Percentiles rank a stretch among this genome's conserved stretches.
These are phyloP conservation scores for Magnusiomyces magnusii DNA, from an alignment of 1,139 yeast species.

Conservation along the genomic window DNA sequence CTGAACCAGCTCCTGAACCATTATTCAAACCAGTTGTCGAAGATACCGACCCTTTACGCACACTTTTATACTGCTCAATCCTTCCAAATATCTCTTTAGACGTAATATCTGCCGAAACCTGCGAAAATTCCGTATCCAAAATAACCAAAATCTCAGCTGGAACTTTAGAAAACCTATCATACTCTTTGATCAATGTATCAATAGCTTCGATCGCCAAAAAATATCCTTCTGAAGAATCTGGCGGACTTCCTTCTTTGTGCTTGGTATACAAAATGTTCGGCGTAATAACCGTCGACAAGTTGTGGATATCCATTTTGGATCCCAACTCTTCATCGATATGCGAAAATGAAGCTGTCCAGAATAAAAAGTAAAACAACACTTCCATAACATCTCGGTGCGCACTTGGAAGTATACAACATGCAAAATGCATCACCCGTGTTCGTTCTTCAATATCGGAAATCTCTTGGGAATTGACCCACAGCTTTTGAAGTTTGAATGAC, in stretches of 20 bases:
- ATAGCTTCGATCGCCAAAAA: constrained; percentile 78
- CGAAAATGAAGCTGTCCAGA: constrained; percentile 96
- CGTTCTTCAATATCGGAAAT: constrained; percentile 42
- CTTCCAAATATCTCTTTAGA: constrained; percentile 30
- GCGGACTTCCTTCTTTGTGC: constrained; percentile 19
- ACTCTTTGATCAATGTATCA: constrained; percentile 73
- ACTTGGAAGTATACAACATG: constrained; percentile 75
- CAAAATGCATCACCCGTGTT: constrained; percentile 55
- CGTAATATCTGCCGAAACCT: constrained; percentile 16
- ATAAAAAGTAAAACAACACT: constrained; percentile 75
- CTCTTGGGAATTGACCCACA: constrained; percentile 71
- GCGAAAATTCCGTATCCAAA: background rate
- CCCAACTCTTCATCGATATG: constrained; percentile 54
- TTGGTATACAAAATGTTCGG: constrained; percentile 70
- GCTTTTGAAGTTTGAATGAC: constrained; percentile 64
- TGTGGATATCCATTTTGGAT: constrained; percentile 94
- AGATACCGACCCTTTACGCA: constrained; percentile 4
- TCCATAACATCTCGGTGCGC: constrained; percentile 81
- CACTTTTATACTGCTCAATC: constrained; percentile 22
- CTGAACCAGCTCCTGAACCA: background rate
- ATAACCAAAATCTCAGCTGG: constrained; percentile 46
- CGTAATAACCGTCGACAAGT: constrained; percentile 89
- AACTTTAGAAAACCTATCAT: constrained; percentile 70
- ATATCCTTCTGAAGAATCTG: constrained; percentile 61
- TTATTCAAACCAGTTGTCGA: too few species aligned